Evolutionary conservation across 2,329 filamentous ascomycete genomes (phyloP).

Genomic region (Beauveria scarabaeidicola): DNA sequence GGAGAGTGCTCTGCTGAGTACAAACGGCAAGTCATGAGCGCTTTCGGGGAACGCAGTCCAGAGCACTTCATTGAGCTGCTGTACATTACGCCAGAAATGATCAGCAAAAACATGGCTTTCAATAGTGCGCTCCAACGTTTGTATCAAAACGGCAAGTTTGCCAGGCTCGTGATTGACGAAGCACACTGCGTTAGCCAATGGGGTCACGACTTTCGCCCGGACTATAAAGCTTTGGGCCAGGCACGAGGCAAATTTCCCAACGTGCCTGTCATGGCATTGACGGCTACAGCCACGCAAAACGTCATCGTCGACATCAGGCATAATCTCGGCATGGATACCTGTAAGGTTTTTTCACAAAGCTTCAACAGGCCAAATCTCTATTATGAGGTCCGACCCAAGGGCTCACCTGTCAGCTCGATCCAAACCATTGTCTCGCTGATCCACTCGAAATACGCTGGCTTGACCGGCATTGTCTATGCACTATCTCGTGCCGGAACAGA

Average conservation of each 20-base stretch:
- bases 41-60: conserved; percentile 53
- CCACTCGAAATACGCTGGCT: conserved; percentile 54
- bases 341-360: conserved; percentile 77
- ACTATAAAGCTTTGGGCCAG: conserved; percentile 80
- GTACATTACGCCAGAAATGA: conserved; percentile 96
- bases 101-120: conserved; percentile 70
- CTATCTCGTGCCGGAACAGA: conserved; percentile 80
- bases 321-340: conserved; percentile 75
- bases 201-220: conserved; percentile 95
- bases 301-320: conserved; percentile 88
- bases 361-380: conserved; percentile 95
- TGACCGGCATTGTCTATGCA: conserved; percentile 90
- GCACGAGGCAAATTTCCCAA: conserved; percentile 63
- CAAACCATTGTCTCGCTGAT: conserved; percentile 57
- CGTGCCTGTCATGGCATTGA: conserved; percentile 89
- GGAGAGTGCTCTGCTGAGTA: conserved; percentile 59
- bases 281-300: conserved; percentile 87
- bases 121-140: conserved; percentile 56
- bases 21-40: conserved; percentile 56
- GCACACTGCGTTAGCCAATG: conserved; percentile 99
- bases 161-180: conserved; percentile 92
- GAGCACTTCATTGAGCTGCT: conserved; percentile 77
- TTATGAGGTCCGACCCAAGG: conserved; percentile 75
- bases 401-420: conserved; percentile 39
- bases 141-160: conserved; percentile 63